Conservation (phyloP, 2,329 filamentous ascomycete species). For the Cladophialophora yegresii region DNA sequence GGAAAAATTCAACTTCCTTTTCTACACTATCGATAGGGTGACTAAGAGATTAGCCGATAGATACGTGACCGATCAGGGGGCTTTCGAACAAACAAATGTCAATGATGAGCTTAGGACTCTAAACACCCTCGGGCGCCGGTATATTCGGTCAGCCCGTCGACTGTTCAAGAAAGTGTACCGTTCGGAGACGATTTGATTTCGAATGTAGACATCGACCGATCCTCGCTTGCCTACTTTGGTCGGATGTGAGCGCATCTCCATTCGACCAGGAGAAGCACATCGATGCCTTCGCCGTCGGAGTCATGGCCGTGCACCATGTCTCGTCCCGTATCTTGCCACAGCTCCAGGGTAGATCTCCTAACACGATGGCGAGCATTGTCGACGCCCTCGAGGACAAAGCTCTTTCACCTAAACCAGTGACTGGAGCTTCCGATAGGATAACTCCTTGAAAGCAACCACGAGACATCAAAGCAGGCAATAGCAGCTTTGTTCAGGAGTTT, state of each 20-base stretch:
- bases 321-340: no score
- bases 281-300: no score
- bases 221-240: no score
- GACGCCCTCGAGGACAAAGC: constrained; percentile 1
- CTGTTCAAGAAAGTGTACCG: neutral
- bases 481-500: neutral
- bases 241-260: no score
- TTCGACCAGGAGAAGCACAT: no score
- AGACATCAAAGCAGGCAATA: neutral
- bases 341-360: neutral
- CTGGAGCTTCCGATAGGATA: neutral
- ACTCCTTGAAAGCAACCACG: neutral
- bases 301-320: no score
- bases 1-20: neutral
- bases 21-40: neutral
- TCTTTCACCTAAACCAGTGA: neutral
- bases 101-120: neutral
- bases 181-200: neutral
- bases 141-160: neutral
- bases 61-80: neutral
- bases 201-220: no score
- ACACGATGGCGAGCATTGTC: neutral
- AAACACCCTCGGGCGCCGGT: neutral
- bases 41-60: neutral
- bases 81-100: neutral